Evolutionary conservation across 495 filamentous ascomycete genomes (phyloP).

Genomic region (Neurospora sp.): DNA sequence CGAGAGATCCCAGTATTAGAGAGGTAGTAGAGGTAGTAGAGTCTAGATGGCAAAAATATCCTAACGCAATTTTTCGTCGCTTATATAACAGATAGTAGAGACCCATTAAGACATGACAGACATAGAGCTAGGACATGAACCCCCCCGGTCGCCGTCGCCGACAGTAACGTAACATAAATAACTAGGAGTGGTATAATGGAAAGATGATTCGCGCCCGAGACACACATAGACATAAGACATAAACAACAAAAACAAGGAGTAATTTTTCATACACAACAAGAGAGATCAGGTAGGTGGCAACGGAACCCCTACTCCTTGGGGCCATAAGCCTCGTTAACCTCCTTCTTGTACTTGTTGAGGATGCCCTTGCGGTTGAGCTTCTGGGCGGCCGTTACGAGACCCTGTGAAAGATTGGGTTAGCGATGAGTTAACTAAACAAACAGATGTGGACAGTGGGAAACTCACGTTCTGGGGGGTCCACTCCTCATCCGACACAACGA

Average conservation of each 20-base stretch:
- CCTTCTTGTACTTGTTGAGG: slow-evolving; percentile 53
- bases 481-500: slow-evolving; percentile 89
- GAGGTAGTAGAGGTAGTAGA: background rate
- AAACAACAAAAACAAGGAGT: background rate
- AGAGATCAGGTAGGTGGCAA: background rate
- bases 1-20: background rate
- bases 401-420: slow-evolving; percentile 34
- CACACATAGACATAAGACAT: background rate
- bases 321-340: slow-evolving; percentile 51
- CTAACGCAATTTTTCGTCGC: background rate
- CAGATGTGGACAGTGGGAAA: slow-evolving; percentile 7
- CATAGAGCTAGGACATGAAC: background rate
- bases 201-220: background rate
- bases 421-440: background rate
- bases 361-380: slow-evolving; percentile 66
- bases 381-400: slow-evolving; percentile 61
- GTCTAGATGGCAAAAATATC: background rate
- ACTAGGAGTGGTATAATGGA: slow-evolving; percentile 2
- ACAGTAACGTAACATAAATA: background rate
- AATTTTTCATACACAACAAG: background rate
- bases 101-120: background rate
- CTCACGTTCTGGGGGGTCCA: slow-evolving; percentile 96
- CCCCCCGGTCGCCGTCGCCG: background rate
- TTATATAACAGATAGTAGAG: background rate
- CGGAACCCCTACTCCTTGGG: slow-evolving; percentile 9